These are phyloP conservation scores for Penicillium sp. DNA, from an alignment of 2,329 filamentous ascomycete genomes.

Conservation along the genomic window DNA sequence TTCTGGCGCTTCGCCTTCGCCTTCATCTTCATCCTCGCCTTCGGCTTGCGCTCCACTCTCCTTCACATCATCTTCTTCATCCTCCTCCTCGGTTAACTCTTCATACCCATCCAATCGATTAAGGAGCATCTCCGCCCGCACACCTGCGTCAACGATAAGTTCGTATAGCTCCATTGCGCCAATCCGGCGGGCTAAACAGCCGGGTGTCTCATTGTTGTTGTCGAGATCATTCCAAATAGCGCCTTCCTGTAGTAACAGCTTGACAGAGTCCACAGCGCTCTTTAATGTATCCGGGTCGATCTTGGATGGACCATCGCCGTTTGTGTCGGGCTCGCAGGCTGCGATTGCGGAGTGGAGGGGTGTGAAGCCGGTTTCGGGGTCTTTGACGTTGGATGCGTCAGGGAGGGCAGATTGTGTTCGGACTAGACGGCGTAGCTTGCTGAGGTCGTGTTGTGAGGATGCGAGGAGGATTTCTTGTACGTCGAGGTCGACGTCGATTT, in stretches of 20 bases:
- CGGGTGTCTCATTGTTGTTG: slow-evolving; percentile 82
- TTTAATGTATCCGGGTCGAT: slow-evolving; percentile 49
- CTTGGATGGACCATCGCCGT: slow-evolving; percentile 33
- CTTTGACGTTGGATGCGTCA: slow-evolving; percentile 74
- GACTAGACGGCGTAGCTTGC: slow-evolving; percentile 71
- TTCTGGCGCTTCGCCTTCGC: slow-evolving; percentile 22
- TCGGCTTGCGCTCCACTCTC: slow-evolving; percentile 41
- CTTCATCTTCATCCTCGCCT: slow-evolving; percentile 16
- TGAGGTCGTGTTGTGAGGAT: slow-evolving; percentile 69
- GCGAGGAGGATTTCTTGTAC: slow-evolving; percentile 68
- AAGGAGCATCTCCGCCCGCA: slow-evolving; percentile 86
- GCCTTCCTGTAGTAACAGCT: slow-evolving; percentile 79
- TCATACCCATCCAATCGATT: slow-evolving; percentile 82
- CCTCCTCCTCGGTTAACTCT: slow-evolving; percentile 55
- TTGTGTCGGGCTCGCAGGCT: slow-evolving; percentile 59
- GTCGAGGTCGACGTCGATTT: slow-evolving; percentile 44
- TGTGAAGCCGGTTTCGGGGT: slow-evolving; percentile 81
- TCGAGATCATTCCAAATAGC: slow-evolving; percentile 99
- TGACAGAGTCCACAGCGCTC: slow-evolving; percentile 69
- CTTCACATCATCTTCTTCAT: slow-evolving; percentile 30
- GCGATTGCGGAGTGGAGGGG: slow-evolving; percentile 90
- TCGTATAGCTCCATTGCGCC: slow-evolving; percentile 75
- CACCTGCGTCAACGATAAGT: slow-evolving; percentile 84
- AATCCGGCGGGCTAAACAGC: slow-evolving; percentile 76
- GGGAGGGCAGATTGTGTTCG: slow-evolving; percentile 51